Percentiles rank a stretch among this genome's conserved stretches.
Evolutionary conservation across 2,329 filamentous ascomycete genomes (phyloP).

Genomic region (Canariomyces notabilis): DNA sequence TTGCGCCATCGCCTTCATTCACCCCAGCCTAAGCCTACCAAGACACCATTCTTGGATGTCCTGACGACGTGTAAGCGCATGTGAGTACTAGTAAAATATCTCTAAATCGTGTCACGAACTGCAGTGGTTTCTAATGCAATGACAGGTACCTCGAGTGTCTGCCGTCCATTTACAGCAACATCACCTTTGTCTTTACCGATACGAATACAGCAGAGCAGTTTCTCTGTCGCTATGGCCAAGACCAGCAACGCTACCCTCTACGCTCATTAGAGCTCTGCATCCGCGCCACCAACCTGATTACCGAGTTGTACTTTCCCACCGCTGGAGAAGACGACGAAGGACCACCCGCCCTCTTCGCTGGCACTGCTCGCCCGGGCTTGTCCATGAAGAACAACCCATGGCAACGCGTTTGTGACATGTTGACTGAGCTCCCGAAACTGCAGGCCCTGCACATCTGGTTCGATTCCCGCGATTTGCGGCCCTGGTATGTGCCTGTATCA

Average conservation of each 20-base stretch:
- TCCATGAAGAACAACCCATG: constrained; percentile 25
- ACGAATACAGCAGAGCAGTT: constrained; percentile 23
- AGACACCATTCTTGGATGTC: constrained; percentile 16
- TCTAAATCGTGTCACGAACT: too few relatives aligned
- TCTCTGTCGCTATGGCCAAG: constrained; percentile 19
- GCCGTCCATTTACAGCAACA: constrained; percentile 21
- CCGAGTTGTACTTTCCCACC: constrained; percentile 27
- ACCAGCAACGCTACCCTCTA: constrained; percentile 9
- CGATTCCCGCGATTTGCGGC: constrained; percentile 27
- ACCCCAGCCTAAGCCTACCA: too few relatives aligned
- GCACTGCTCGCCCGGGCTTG: constrained; percentile 11
- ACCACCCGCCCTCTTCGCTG: constrained; percentile 13
- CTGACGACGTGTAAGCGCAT: constrained; percentile 27
- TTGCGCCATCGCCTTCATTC: too few relatives aligned
- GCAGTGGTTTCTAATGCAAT: background rate
- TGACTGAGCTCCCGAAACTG: constrained; percentile 20
- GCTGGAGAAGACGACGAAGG: constrained; percentile 9
- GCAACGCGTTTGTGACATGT: constrained; percentile 24
- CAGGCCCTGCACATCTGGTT: constrained; percentile 27
- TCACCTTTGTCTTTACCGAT: constrained; percentile 30
- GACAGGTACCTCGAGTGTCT: constrained; percentile 28
- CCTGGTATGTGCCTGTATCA: too few relatives aligned
- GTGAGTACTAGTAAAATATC: constrained; percentile 22
- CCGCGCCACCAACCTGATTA: constrained; percentile 22
- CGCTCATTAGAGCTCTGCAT: constrained; percentile 28